Conservation (phyloP, 805 yeast genomes). For the Cyberlindnera maritima region DNA sequence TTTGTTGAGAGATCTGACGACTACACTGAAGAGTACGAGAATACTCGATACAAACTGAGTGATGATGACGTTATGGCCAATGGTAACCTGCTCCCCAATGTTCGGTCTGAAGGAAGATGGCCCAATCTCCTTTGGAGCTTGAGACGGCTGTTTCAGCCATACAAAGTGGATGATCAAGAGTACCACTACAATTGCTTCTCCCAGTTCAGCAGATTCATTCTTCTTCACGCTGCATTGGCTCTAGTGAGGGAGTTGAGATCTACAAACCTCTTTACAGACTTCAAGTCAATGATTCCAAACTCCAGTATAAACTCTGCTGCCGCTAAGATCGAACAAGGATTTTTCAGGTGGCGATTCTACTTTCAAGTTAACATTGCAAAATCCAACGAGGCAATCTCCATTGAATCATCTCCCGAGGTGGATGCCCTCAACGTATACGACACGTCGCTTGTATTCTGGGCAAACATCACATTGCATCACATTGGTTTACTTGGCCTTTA, state of each 20-base stretch:
- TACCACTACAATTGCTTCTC: conserved; percentile 35
- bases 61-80: conserved; percentile 6
- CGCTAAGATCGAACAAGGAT: conserved; percentile 30
- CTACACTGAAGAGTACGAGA: not conserved
- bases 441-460: conserved; percentile 35
- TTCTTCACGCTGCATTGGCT: conserved; percentile 34
- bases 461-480: conserved; percentile 29
- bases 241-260: conserved; percentile 28
- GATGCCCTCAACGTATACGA: conserved; percentile 31
- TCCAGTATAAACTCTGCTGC: conserved; percentile 28
- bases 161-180: conserved; percentile 29
- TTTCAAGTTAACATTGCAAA: conserved; percentile 31
- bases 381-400: conserved; percentile 18
- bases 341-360: conserved; percentile 33
- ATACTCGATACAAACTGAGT: conserved; percentile 11
- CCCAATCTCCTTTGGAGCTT: conserved; percentile 35
- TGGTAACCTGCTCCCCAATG: conserved; percentile 21
- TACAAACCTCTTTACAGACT: conserved; percentile 28
- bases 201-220: conserved; percentile 32
- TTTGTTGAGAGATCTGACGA: conserved; percentile 6
- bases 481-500: conserved; percentile 29
- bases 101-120: conserved; percentile 33
- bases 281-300: conserved; percentile 19
- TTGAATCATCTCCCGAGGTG: not conserved
- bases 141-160: conserved; percentile 30